Evolutionary conservation across 345 rosid species (phyloP).

Genomic region (Eucalyptus guilfoylei): DNA sequence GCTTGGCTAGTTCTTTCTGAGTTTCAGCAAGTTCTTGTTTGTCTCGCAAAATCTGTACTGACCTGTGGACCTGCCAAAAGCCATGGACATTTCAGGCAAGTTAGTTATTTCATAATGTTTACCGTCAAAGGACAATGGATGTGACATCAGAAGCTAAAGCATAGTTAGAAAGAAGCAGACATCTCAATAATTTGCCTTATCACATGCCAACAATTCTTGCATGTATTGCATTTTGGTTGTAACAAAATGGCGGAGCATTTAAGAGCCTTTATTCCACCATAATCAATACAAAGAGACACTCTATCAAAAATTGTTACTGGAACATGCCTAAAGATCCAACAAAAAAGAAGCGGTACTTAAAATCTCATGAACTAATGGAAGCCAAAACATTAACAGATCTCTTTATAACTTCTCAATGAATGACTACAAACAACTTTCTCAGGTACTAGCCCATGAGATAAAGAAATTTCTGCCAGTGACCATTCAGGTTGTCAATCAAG

Average conservation of each 20-base stretch:
- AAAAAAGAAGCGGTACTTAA: not conserved
- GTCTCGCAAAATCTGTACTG: slow-evolving; percentile 95
- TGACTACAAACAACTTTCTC: not conserved
- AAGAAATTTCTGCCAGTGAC: not conserved
- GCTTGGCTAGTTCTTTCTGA: slow-evolving; percentile 86
- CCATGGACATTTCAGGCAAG: not conserved
- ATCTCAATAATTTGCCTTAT: not conserved
- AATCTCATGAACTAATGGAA: not conserved
- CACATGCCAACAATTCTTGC: not conserved
- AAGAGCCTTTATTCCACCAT: not conserved
- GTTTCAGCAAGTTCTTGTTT: slow-evolving; percentile 96
- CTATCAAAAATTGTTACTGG: not conserved
- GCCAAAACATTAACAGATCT: not conserved
- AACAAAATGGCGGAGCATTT: not conserved
- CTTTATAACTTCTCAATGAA: not conserved
- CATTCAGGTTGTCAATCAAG: not conserved
- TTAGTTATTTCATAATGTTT: not conserved
- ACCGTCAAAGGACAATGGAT: not conserved
- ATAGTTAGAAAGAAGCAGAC: not conserved
- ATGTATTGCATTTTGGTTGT: not conserved
- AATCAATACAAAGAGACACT: not conserved
- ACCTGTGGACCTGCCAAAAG: slow-evolving; percentile 76
- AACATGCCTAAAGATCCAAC: not conserved
- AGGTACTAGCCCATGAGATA: not conserved
- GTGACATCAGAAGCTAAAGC: not conserved